Conservation (phyloP, 257 asterid species). For the Nicotiana benthamiana region DNA sequence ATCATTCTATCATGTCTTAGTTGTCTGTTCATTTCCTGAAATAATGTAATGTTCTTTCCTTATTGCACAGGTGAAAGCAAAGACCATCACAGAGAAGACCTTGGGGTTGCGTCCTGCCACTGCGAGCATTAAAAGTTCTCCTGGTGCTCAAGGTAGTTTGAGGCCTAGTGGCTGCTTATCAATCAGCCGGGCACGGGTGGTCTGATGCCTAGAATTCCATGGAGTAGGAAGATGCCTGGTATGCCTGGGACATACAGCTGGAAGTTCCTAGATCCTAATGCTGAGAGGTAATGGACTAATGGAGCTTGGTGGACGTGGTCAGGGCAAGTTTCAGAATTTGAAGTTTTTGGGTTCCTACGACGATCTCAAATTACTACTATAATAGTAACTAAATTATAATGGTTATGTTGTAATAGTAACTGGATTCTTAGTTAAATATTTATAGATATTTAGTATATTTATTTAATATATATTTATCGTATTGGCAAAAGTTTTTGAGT, state of each 20-base stretch:
- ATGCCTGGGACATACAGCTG: slow-evolving; percentile 69
- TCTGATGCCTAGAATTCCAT: slow-evolving; percentile 92
- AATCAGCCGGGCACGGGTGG: slow-evolving; percentile 78
- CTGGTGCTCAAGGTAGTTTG: slow-evolving; percentile 48
- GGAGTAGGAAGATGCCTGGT: slow-evolving; percentile 57
- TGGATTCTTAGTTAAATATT: no score
- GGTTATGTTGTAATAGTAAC: no score
- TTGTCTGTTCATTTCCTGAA: not conserved
- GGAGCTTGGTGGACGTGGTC: slow-evolving; percentile 29
- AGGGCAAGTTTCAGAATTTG: no score
- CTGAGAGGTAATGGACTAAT: slow-evolving; percentile 50
- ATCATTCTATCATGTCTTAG: not conserved
- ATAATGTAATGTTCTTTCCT: not conserved
- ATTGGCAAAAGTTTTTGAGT: no score
- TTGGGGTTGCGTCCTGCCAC: slow-evolving; percentile 82
- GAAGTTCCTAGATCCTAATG: slow-evolving; percentile 72
- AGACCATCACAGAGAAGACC: slow-evolving; percentile 68
- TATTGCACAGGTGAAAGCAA: slow-evolving; percentile 60
- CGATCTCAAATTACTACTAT: no score
- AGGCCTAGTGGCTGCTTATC: slow-evolving; percentile 56
- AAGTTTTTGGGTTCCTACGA: no score
- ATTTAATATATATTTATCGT: no score
- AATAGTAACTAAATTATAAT: no score
- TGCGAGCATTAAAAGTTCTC: slow-evolving; percentile 60
- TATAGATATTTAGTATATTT: no score